Conservation (phyloP, 2,329 filamentous ascomycete species). For the Ophiosphaerella herpotricha region DNA sequence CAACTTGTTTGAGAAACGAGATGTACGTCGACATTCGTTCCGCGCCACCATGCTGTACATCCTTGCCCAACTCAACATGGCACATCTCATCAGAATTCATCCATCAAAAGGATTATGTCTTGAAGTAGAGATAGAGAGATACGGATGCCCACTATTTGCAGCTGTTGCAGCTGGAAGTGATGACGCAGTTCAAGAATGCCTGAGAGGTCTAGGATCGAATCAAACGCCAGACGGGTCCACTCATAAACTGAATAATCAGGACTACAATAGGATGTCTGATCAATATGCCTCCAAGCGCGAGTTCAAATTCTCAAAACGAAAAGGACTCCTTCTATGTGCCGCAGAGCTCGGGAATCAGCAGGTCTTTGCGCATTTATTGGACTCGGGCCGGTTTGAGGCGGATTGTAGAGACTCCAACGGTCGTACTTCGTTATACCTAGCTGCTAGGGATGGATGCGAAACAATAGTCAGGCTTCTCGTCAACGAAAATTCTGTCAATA, state of each 20-base stretch:
- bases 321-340: conserved; percentile 20
- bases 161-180: conserved; percentile 38
- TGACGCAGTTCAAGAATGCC: conserved; percentile 23
- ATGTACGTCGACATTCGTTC: conserved; percentile 18
- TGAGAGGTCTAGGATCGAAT: conserved; percentile 12
- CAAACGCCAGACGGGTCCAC: conserved; percentile 13
- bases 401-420: conserved; percentile 8
- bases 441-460: conserved; percentile 5
- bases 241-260: not conserved
- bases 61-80: conserved; percentile 22
- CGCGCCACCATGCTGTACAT: conserved; percentile 21
- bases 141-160: conserved; percentile 44
- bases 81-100: conserved; percentile 36
- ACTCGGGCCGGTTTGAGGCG: conserved; percentile 15
- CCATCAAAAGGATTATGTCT: conserved; percentile 19
- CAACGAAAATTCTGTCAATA: not conserved
- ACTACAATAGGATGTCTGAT: not conserved
- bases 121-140: conserved; percentile 34
- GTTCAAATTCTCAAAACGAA: conserved; percentile 15
- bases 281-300: conserved; percentile 8
- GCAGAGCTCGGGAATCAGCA: conserved; percentile 19
- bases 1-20: conserved; percentile 41
- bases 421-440: conserved; percentile 9
- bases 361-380: conserved; percentile 22
- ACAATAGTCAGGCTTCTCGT: conserved; percentile 5